Conservation (phyloP, 1,139 yeast genomes). For the Debaryomyces psychrophilus region DNA sequence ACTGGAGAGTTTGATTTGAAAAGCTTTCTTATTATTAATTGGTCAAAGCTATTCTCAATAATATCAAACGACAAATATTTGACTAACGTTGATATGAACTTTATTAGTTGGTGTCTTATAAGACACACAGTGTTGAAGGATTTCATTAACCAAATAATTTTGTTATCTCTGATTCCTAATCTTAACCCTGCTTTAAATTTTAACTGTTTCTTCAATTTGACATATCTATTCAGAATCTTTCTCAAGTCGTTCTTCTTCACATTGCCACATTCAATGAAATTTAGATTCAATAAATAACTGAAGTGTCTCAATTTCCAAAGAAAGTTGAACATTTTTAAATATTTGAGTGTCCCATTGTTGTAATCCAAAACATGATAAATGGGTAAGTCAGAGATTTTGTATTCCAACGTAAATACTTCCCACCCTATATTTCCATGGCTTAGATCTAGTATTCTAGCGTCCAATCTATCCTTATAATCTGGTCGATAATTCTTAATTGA, state of each 20-base stretch:
- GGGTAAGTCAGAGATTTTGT: slow-evolving; percentile 61
- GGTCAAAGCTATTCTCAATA: slow-evolving; percentile 46
- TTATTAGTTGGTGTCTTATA: slow-evolving; percentile 48
- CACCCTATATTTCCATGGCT: slow-evolving; percentile 72
- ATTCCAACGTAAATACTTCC: slow-evolving; percentile 93
- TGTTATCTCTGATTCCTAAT: slow-evolving; percentile 24
- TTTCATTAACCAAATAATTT: slow-evolving; percentile 32
- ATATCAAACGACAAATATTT: slow-evolving; percentile 52
- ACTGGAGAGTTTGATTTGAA: slow-evolving; percentile 18
- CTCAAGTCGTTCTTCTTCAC: slow-evolving; percentile 40
- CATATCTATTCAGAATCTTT: slow-evolving; percentile 20
- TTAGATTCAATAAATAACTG: slow-evolving; percentile 51
- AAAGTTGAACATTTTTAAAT: slow-evolving; percentile 81
- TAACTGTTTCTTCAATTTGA: slow-evolving; percentile 15
- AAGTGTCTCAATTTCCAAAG: slow-evolving; percentile 78
- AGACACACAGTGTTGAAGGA: slow-evolving; percentile 45
- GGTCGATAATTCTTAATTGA: slow-evolving; percentile 51
- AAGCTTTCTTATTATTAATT: slow-evolving; percentile 28
- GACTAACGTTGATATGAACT: slow-evolving; percentile 47
- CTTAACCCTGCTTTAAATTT: slow-evolving; percentile 9
- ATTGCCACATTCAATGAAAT: slow-evolving; percentile 37
- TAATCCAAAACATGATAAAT: slow-evolving; percentile 47
- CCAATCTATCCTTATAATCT: slow-evolving; percentile 50
- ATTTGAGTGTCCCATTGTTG: slow-evolving; percentile 52
- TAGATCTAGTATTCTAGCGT: slow-evolving; percentile 77